Conservation (phyloP, 306 rosid species). For the Cucurbita argyrosperma region DNA sequence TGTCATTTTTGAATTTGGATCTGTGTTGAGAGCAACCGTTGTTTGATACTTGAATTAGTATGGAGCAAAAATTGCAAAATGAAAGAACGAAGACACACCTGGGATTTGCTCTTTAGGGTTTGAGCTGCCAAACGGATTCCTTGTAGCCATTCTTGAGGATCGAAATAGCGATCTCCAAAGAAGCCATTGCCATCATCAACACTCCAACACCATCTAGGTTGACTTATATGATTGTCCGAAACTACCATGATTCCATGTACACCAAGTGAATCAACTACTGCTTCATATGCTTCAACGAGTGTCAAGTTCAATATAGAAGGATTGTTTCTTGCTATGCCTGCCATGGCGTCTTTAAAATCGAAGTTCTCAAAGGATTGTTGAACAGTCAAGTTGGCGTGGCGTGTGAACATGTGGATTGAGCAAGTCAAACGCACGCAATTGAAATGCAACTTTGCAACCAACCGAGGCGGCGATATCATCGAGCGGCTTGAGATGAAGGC, state of each 20-base stretch:
- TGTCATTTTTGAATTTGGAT: not conserved
- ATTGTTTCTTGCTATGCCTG: not conserved
- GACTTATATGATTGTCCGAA: not conserved
- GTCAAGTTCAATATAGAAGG: not conserved
- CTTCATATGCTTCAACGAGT: not conserved
- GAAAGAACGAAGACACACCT: constrained; percentile 1
- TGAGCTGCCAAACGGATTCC: constrained; percentile 25
- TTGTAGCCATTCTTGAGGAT: constrained; percentile 11
- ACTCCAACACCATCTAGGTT: not conserved
- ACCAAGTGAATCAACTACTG: not conserved
- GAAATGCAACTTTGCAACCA: not conserved
- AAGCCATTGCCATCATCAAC: not conserved
- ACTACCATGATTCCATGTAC: not conserved
- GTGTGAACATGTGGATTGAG: not conserved
- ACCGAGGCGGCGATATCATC: constrained; percentile 9
- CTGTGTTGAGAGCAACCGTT: not conserved
- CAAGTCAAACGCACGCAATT: constrained; percentile 7
- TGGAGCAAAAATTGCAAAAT: not conserved
- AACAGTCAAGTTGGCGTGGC: not conserved
- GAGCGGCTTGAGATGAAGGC: constrained; percentile 18
- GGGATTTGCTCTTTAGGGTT: constrained; percentile 6
- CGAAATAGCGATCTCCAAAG: not conserved
- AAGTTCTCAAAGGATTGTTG: not conserved
- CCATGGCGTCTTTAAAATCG: not conserved
- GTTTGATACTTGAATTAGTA: too few species aligned